Evolutionary conservation across 257 asterid genomes (phyloP).

Genomic region (Eustoma russellianum): DNA sequence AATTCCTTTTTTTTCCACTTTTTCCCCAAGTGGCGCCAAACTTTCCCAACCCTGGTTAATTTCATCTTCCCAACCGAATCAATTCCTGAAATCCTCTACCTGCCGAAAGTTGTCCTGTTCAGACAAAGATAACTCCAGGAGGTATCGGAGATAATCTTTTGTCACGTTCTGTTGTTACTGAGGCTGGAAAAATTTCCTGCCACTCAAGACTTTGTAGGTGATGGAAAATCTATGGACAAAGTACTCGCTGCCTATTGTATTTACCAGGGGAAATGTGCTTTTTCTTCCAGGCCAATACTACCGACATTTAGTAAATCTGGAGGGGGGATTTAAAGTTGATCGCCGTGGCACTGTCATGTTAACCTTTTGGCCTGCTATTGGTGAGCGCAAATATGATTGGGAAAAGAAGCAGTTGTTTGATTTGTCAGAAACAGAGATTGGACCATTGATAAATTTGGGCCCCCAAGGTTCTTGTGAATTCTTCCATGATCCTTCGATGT

Average conservation of each 20-base stretch:
- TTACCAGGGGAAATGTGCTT: constrained; percentile 88
- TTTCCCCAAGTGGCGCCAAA: no score
- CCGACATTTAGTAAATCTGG: constrained; percentile 54
- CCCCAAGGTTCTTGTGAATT: constrained; percentile 71
- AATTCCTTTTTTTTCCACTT: no score
- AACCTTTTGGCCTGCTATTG: constrained; percentile 75
- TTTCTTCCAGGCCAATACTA: constrained; percentile 57
- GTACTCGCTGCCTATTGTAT: constrained; percentile 66
- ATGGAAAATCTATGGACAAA: constrained; percentile 26
- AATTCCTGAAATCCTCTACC: no score
- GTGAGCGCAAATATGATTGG: constrained; percentile 87
- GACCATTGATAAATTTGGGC: constrained; percentile 75
- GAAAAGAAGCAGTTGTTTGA: constrained; percentile 83
- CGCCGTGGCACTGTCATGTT: constrained; percentile 68
- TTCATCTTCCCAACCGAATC: no score
- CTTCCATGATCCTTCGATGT: constrained; percentile 91
- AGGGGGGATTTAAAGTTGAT: constrained; percentile 54
- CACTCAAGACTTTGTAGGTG: constrained; percentile 18
- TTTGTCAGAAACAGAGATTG: constrained; percentile 83
- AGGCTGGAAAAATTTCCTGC: constrained; percentile 27
- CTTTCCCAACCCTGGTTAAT: no score
- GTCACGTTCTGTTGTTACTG: constrained; percentile 14
- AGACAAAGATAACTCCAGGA: constrained; percentile 5
- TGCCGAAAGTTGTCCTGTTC: constrained; percentile 7
- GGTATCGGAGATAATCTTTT: constrained; percentile 8